A percentile compares a stretch with the other conserved stretches of the same genome.
phyloP scores from a whole-genome alignment of 2,329 filamentous ascomycete species.

The Trichoderma semiorbis region DNA sequence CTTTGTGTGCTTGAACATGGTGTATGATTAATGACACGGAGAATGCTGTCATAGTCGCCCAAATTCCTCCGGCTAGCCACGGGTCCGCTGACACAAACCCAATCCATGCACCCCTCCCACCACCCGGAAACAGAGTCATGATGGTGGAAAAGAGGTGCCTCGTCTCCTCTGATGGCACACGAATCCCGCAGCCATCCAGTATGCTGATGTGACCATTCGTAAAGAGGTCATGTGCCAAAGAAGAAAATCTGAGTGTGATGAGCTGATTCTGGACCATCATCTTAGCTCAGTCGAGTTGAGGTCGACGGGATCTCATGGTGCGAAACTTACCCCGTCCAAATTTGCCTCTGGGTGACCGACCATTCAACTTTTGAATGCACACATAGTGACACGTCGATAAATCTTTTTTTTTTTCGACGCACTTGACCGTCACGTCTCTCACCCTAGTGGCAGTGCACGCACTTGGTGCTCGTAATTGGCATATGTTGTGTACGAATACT shows the following conservation, averaged over 20 bases:
- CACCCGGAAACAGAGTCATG: neutral
- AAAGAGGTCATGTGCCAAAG: neutral
- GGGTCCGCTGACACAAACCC: slow-evolving; percentile 1
- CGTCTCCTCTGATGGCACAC: neutral
- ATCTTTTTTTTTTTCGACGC: neutral
- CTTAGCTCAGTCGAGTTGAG: neutral
- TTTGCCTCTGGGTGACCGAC: neutral
- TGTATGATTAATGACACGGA: neutral
- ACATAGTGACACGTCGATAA: neutral
- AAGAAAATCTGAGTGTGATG: neutral
- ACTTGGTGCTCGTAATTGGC: neutral
- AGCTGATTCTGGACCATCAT: neutral
- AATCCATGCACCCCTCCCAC: neutral
- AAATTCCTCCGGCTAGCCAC: slow-evolving; percentile 3
- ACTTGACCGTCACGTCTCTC: neutral
- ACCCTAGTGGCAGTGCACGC: neutral
- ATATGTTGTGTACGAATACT: neutral
- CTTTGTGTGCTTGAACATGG: neutral
- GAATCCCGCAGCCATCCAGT: neutral
- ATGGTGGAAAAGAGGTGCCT: neutral
- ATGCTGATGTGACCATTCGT: neutral
- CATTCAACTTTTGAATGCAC: neutral
- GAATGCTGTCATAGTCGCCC: neutral
- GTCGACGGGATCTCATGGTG: neutral
- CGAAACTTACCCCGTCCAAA: neutral